These are phyloP conservation scores for Dentipellis fragilis DNA, from an alignment of 768 basidiomycete species.

Conservation along the genomic window DNA sequence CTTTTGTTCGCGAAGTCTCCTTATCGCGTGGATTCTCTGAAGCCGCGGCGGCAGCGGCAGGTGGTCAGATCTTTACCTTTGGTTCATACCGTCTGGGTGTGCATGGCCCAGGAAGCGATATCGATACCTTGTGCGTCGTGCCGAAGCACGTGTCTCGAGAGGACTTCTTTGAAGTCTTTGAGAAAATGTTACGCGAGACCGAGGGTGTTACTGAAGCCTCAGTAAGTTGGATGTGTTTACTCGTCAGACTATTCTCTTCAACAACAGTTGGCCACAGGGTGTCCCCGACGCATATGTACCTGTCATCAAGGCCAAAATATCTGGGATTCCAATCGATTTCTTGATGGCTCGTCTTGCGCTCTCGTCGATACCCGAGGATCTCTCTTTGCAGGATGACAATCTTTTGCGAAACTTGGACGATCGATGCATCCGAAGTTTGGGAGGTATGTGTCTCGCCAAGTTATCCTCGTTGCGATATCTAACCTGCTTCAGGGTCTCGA, in stretches of 20 bases:
- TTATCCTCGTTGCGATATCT: neutral
- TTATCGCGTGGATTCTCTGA: slow-evolving; percentile 79
- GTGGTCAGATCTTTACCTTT: slow-evolving; percentile 98
- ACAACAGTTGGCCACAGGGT: slow-evolving; percentile 41
- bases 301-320: slow-evolving; percentile 85
- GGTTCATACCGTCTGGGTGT: slow-evolving; percentile 97
- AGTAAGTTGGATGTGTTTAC: slow-evolving; percentile 29
- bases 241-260: neutral
- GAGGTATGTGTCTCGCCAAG: slow-evolving; percentile 40
- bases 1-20: slow-evolving; percentile 82
- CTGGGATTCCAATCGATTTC: slow-evolving; percentile 89
- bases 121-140: slow-evolving; percentile 96
- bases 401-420: slow-evolving; percentile 90
- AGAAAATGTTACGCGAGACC: slow-evolving; percentile 73
- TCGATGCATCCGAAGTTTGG: slow-evolving; percentile 87
- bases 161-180: slow-evolving; percentile 91
- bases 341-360: slow-evolving; percentile 84
- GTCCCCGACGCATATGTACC: slow-evolving; percentile 97
- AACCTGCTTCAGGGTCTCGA: slow-evolving; percentile 58
- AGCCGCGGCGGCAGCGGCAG: slow-evolving; percentile 76
- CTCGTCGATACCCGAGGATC: slow-evolving; percentile 83
- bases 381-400: slow-evolving; percentile 86
- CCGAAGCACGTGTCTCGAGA: slow-evolving; percentile 93
- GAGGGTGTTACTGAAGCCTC: slow-evolving; percentile 85
- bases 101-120: slow-evolving; percentile 91